Conservation (phyloP, 176 grass and related monocot species). For the Oryza rufipogon region DNA sequence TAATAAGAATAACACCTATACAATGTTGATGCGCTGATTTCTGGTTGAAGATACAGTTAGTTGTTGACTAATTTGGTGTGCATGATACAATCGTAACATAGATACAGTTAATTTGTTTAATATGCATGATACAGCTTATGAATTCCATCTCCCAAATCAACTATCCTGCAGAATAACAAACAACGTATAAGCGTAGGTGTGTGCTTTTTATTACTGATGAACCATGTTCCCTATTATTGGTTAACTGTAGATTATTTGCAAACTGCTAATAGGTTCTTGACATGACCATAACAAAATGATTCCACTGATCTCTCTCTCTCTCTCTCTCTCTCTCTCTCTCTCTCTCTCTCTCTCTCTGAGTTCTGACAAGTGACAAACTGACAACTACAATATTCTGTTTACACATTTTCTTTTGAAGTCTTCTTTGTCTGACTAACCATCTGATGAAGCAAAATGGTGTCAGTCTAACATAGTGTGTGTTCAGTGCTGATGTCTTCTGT, state of each 20-base stretch:
- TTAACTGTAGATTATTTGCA: background rate
- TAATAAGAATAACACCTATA: slow-evolving; percentile 44
- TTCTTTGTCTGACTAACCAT: background rate
- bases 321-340: no score
- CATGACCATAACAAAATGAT: background rate
- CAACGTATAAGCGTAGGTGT: background rate
- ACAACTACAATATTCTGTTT: background rate
- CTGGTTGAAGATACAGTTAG: background rate
- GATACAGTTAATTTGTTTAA: background rate
- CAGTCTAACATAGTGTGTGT: background rate
- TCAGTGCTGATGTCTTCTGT: background rate
- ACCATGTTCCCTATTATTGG: background rate
- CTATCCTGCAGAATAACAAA: background rate
- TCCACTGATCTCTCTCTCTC: background rate
- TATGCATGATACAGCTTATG: background rate
- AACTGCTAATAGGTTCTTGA: background rate
- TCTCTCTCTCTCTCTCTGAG: background rate
- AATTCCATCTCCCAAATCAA: background rate
- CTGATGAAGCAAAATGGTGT: background rate
- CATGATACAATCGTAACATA: background rate
- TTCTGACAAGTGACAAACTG: background rate
- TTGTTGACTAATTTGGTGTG: slow-evolving; percentile 25
- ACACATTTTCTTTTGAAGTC: background rate
- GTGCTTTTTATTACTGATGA: background rate
- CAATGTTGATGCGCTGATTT: background rate